A percentile compares a stretch with the other conserved stretches of the same genome.
Evolutionary conservation across 768 basidiomycete species (phyloP).

Genomic region (Tephrocybe sp.): DNA sequence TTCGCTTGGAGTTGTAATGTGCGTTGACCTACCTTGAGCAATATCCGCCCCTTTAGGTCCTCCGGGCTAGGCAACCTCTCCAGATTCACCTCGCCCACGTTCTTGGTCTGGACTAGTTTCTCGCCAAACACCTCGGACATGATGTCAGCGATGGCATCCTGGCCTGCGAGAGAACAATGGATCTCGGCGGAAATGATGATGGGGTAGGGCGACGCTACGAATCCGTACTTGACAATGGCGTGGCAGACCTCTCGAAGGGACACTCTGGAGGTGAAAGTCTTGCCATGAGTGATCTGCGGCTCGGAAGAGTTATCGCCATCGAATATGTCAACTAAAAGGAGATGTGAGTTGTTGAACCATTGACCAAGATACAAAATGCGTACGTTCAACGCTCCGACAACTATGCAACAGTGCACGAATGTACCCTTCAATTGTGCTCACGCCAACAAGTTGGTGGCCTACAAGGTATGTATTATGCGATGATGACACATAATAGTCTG

Average conservation of each 20-base stretch:
- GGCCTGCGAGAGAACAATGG: slow-evolving; percentile 69
- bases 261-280: slow-evolving; percentile 87
- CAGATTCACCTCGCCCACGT: slow-evolving; percentile 36
- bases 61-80: slow-evolving; percentile 83
- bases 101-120: slow-evolving; percentile 28
- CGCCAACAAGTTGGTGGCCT: slow-evolving; percentile 83
- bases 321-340: slow-evolving; percentile 79
- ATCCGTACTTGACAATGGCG: slow-evolving; percentile 89
- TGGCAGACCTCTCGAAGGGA: slow-evolving; percentile 79
- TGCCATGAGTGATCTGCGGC: slow-evolving; percentile 91
- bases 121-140: slow-evolving; percentile 49
- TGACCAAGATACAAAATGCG: slow-evolving; percentile 27
- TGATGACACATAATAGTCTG: slow-evolving; percentile 86
- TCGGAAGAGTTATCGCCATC: slow-evolving; percentile 68
- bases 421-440: slow-evolving; percentile 91
- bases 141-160: slow-evolving; percentile 47
- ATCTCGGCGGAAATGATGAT: slow-evolving; percentile 97
- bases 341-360: neutral
- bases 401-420: slow-evolving; percentile 87
- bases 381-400: slow-evolving; percentile 90
- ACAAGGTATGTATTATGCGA: slow-evolving; percentile 92
- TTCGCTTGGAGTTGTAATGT: neutral
- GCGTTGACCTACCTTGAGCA: slow-evolving; percentile 66
- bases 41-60: slow-evolving; percentile 71
- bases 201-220: slow-evolving; percentile 91